phyloP scores from a whole-genome alignment of 805 yeast genomes.

The Candida pseudoglaebosa region DNA sequence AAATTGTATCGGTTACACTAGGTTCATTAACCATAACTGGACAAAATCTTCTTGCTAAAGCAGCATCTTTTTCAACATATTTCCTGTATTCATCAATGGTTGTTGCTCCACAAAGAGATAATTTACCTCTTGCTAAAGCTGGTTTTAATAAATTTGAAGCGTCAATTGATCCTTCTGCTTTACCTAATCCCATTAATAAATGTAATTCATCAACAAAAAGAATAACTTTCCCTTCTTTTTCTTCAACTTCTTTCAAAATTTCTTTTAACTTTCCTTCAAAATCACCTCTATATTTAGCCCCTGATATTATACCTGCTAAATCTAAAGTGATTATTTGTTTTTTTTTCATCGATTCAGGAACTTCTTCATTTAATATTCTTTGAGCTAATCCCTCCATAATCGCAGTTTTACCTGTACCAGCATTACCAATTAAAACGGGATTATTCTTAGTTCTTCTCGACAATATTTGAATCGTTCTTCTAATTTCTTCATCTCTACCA shows the following conservation, averaged over 20 bases:
- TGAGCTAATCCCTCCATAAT: conserved; percentile 96
- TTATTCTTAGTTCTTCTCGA: conserved; percentile 93
- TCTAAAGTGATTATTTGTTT: conserved; percentile 83
- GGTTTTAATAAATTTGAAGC: conserved; percentile 93
- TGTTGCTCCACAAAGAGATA: conserved; percentile 95
- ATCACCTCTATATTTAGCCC: conserved; percentile 95
- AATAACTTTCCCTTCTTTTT: conserved; percentile 69
- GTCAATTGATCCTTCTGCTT: conserved; percentile 92
- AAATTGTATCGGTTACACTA: conserved; percentile 82
- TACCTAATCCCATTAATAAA: conserved; percentile 83
- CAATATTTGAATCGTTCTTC: conserved; percentile 86
- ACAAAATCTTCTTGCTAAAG: conserved; percentile 90
- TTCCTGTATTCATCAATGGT: conserved; percentile 90
- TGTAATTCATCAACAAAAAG: conserved; percentile 91
- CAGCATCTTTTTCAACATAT: conserved; percentile 94
- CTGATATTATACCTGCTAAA: conserved; percentile 84
- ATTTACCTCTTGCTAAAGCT: conserved; percentile 84
- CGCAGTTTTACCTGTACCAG: conserved; percentile 98
- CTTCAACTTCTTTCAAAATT: conserved; percentile 80
- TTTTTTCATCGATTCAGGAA: conserved; percentile 88
- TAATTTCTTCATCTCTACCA: conserved; percentile 93
- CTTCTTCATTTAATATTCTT: conserved; percentile 85
- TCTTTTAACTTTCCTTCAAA: conserved; percentile 85
- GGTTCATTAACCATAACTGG: conserved; percentile 87
- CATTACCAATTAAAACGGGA: conserved; percentile 92